Evolutionary conservation across 23 red algal genomes (phyloP).

Genomic region (Gracilaria domingensis): DNA sequence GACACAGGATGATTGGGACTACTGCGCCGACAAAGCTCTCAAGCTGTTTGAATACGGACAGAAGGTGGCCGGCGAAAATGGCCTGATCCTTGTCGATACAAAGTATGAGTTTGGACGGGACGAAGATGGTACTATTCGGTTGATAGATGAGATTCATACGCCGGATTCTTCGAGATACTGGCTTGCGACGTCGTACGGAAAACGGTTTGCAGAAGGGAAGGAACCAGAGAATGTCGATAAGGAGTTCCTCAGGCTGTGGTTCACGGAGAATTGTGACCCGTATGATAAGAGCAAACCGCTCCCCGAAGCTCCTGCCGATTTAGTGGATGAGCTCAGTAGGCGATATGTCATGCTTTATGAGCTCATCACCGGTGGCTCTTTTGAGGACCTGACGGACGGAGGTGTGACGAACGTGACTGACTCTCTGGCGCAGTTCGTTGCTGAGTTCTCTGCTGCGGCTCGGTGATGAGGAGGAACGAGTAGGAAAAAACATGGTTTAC

Average conservation of each 20-base stretch:
- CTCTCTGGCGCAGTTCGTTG: constrained; percentile 11
- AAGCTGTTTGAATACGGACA: constrained; percentile 89
- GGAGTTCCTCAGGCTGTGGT: constrained; percentile 98
- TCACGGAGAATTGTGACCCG: constrained; percentile 93
- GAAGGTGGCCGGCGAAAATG: constrained; percentile 81
- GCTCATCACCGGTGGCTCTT: constrained; percentile 92
- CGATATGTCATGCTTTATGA: constrained; percentile 99
- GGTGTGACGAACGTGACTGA: constrained; percentile 23
- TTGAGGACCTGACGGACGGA: constrained; percentile 63
- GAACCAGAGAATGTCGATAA: constrained; percentile 99
- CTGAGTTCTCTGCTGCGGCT: constrained; percentile 6
- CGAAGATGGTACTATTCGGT: constrained; percentile 87
- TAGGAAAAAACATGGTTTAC: too few species aligned
- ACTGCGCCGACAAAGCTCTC: constrained; percentile 82
- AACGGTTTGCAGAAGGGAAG: constrained; percentile 77
- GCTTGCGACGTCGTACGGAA: constrained; percentile 89
- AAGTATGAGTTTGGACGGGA: constrained; percentile 99
- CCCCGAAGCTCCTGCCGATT: constrained; percentile 93
- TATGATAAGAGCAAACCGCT: constrained; percentile 88
- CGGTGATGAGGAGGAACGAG: not conserved
- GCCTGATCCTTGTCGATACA: constrained; percentile 98
- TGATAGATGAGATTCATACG: constrained; percentile 99
- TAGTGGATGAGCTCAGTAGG: constrained; percentile 94
- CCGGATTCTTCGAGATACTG: constrained; percentile 98
- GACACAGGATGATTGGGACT: constrained; percentile 92